Conservation (phyloP, 768 basidiomycete genomes). For the Boletus pseudopeckii region DNA sequence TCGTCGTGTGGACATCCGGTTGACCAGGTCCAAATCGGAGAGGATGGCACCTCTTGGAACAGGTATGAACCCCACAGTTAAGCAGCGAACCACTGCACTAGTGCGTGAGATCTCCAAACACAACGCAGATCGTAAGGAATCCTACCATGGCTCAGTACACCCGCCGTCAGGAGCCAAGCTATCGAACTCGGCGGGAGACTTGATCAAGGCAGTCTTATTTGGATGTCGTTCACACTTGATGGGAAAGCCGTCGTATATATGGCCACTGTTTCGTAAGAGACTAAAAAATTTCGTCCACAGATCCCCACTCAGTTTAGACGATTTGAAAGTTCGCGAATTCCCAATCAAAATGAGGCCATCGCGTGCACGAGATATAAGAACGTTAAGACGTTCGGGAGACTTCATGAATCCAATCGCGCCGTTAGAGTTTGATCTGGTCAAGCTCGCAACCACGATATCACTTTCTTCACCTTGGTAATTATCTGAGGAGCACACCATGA, state of each 20-base stretch:
- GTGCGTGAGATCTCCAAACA: neutral
- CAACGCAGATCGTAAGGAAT: neutral
- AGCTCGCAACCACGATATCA: conserved; percentile 58
- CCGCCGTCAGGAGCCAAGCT: conserved; percentile 57
- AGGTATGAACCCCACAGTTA: conserved; percentile 50
- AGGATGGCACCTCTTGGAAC: conserved; percentile 62
- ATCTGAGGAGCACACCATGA: conserved; percentile 36
- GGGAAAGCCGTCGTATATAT: conserved; percentile 61
- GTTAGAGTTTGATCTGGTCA: conserved; percentile 56
- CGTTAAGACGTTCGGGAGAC: conserved; percentile 66
- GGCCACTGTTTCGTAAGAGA: conserved; percentile 38
- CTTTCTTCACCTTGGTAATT: conserved; percentile 79
- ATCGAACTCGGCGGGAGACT: conserved; percentile 47
- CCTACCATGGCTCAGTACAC: conserved; percentile 58
- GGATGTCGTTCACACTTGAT: conserved; percentile 56
- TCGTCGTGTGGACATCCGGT: conserved; percentile 22
- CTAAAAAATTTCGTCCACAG: conserved; percentile 52
- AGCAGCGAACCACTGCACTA: conserved; percentile 44
- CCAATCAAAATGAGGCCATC: conserved; percentile 65
- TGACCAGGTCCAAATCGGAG: conserved; percentile 46
- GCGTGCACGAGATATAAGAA: conserved; percentile 66
- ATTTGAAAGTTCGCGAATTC: conserved; percentile 55
- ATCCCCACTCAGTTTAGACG: conserved; percentile 46
- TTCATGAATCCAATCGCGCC: conserved; percentile 71
- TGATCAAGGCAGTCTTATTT: conserved; percentile 36